Evolutionary conservation across 2,329 filamentous ascomycete species (phyloP), one percentile per base, ranked within the genome.

Genomic region (Colletotrichum lentis): DNA sequence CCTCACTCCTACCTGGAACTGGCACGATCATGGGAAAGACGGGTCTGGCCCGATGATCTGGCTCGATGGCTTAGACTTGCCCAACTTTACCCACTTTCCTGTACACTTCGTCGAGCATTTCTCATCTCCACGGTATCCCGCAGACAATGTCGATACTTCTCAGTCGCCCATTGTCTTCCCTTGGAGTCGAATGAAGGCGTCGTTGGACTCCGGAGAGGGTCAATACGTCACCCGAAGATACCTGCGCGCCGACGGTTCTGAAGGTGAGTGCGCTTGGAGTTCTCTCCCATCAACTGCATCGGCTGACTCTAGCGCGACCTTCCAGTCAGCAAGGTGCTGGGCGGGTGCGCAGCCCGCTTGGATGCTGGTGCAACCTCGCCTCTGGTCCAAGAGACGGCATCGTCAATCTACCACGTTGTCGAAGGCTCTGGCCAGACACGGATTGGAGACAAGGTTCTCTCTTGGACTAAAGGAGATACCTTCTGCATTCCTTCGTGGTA

Each of bases 21-120:
- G 83, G 79, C 84, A 86, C 66, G 84, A 86, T 70, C 84, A 87
- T 64, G 85, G 84, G 16, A 86, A 87, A 52, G 82, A 87, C 24
- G 82, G 84, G 0, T 77, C 78, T 0, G 81, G 80, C 0, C 84
- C 84, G 0, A 83, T 86, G 80, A 84, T 87, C 63, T 87, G 85
- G 85, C 79, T 87, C 1, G 85, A 87, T 71, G 84, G 82, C 1
- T 76, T 87, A 0, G 83, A 87, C 72, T 73, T 87, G 49, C 85
- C 85, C 0, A 77, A 77, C 46, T 86, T 84, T 67, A 75, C 76
- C 8, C 80, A 83, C 68, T 83, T 83, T 50, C 84, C 84, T 0
- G 81, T 85, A 2, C 81, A 87, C 70, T 86, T 87, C 71, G 82
- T 83, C 5, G 80, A 86, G 75, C 80, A 84, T 65, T 86, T 78